Base-by-base conservation (phyloP, 148 eudicot genomes). In the Agrostemma githago region DNA sequence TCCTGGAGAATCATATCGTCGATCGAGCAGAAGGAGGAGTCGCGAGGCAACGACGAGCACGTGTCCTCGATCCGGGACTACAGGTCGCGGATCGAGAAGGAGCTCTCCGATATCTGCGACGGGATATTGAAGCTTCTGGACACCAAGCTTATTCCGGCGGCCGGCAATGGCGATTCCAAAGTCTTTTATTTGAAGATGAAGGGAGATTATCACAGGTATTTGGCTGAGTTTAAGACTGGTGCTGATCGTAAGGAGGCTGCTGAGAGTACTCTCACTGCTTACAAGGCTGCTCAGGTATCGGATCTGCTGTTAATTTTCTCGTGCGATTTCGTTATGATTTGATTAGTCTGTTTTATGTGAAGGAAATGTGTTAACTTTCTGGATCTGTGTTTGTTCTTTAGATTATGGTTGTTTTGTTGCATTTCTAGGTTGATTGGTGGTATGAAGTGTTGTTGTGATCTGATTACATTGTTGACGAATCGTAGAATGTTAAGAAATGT, bases 151-250 rank as follows among this genome's bases (percentile, higher is more conserved):
- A 74, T 88, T 15, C 86, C 89, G 0, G 67, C 87, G 5, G 91
- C 89, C 0, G 44, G 73, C 2, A 16, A 74, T 1, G 91, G 87
- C 4, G 91, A 88, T 64, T 86, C 91, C 3, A 88, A 87, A 71
- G 90, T 88, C 66, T 88, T 88, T 53, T 88, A 84, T 57, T 74
- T 88, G 74, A 88, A 88, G 84, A 88, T 88, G 91, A 88, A 88
- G 81, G 91, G 91, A 0, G 91, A 88, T 82, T 88, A 88, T 44
- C 89, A 88, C 51, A 62, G 92, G 46, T 88, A 88, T 60, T 70
- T 88, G 76, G 92, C 92, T 5, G 92, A 88, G 87, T 88, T 88
- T 67, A 88, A 85, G 83, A 82, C 89, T 9, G 87, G 87, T 20
- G 81, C 84, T 59, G 86, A 83, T 42, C 76, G 92, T 53, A 88